These are phyloP conservation scores for Microascus cirrosus DNA, from an alignment of 2,329 filamentous ascomycete genomes.

Conservation along the genomic window DNA sequence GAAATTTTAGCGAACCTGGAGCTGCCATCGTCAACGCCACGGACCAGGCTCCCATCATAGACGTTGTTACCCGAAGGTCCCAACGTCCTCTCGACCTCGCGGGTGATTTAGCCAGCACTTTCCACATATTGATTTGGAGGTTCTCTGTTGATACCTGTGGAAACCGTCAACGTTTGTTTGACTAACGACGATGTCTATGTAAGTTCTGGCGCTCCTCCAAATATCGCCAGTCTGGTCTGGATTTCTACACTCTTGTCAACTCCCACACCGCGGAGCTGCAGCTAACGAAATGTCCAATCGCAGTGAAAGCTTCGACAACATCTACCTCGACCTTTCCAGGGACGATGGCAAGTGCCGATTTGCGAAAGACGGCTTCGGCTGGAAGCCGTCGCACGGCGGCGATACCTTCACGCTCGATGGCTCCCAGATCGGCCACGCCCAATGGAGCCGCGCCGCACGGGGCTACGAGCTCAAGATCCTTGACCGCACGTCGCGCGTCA, in stretches of 20 bases:
- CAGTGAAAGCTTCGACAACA: conserved; percentile 91
- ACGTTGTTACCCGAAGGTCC: neutral
- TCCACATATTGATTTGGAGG: neutral
- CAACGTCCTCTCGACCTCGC: neutral
- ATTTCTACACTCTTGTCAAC: neutral
- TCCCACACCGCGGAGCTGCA: no score
- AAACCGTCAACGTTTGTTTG: neutral
- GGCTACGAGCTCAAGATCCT: conserved; percentile 91
- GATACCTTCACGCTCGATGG: conserved; percentile 91
- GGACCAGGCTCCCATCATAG: neutral
- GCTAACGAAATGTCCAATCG: neutral
- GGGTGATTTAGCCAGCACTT: neutral
- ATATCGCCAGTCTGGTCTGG: neutral
- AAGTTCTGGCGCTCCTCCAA: neutral
- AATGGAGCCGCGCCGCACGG: conserved; percentile 89
- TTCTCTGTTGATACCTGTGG: neutral
- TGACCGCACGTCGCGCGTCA: conserved; percentile 70
- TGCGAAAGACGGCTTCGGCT: conserved; percentile 86
- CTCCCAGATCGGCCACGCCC: conserved; percentile 72
- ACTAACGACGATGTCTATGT: neutral
- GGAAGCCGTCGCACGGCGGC: conserved; percentile 80
- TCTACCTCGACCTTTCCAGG: conserved; percentile 91
- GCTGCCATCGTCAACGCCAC: neutral
- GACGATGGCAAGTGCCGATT: conserved; percentile 89
- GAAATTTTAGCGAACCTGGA: neutral